Conservation (phyloP, 2,329 filamentous ascomycete species). For the Nigrospora oryzae region DNA sequence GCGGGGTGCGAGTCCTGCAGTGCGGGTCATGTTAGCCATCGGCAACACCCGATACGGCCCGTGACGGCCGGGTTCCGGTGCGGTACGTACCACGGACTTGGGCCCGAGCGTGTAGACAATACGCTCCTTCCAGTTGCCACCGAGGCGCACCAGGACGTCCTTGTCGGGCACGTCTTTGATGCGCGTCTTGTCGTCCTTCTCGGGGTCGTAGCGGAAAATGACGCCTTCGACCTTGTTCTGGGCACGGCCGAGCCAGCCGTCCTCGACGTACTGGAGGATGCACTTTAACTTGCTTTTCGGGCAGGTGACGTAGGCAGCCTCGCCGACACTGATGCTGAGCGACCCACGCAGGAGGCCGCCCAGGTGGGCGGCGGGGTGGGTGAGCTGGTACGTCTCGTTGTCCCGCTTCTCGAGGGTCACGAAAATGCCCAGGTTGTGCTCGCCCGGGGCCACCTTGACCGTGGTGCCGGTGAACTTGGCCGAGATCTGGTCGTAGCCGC, state of each 20-base stretch:
- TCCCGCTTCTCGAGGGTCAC: constrained; percentile 72
- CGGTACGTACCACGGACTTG: constrained; percentile 49
- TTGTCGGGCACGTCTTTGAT: constrained; percentile 82
- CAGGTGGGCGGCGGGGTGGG: constrained; percentile 86
- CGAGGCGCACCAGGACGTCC: constrained; percentile 74
- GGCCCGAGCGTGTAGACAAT: constrained; percentile 52
- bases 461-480: constrained; percentile 97
- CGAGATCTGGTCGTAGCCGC: constrained; percentile 91
- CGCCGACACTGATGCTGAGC: constrained; percentile 84
- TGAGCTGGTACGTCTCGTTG: constrained; percentile 90
- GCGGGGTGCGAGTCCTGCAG: constrained; percentile 34
- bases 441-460: constrained; percentile 81
- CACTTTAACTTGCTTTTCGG: constrained; percentile 85
- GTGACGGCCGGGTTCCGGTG: constrained; percentile 1
- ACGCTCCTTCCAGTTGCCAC: constrained; percentile 77
- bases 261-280: constrained; percentile 87
- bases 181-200: constrained; percentile 70
- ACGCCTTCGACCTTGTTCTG: constrained; percentile 90
- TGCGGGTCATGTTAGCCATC: background rate
- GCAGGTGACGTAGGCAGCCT: constrained; percentile 82
- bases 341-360: constrained; percentile 81
- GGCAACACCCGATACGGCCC: background rate
- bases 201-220: constrained; percentile 82
- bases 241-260: constrained; percentile 85
- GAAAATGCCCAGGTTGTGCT: constrained; percentile 94